A percentile compares a stretch with the other conserved stretches of the same genome.
Evolutionary conservation across 2,329 filamentous ascomycete species (phyloP).

Genomic region (Paecilomyces fulvus): DNA sequence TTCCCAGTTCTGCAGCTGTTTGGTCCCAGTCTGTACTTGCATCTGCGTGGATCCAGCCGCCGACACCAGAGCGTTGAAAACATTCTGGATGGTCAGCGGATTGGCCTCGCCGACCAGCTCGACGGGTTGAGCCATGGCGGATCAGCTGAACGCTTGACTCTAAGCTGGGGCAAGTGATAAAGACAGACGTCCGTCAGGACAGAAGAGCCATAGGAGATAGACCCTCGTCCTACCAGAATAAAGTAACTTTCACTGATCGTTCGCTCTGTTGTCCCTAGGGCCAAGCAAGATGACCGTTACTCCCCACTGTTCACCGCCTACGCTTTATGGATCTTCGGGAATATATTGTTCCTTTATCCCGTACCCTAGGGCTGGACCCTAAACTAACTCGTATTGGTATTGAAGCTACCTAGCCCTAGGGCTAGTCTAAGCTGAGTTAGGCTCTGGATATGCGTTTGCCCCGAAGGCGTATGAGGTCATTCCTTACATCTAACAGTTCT

Average conservation of each 20-base stretch:
- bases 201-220: not conserved
- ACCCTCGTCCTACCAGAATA: not conserved
- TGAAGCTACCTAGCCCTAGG: slow-evolving; percentile 15
- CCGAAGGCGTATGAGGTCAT: not conserved
- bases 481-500: not conserved
- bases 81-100: slow-evolving; percentile 55
- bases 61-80: slow-evolving; percentile 56
- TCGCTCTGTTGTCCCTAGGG: not conserved
- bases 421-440: slow-evolving; percentile 6
- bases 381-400: slow-evolving; percentile 6
- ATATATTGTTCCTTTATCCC: slow-evolving; percentile 13
- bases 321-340: not conserved
- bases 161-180: not conserved
- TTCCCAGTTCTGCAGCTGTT: slow-evolving; percentile 68
- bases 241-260: not conserved
- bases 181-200: not conserved
- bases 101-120: slow-evolving; percentile 77
- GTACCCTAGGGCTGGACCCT: slow-evolving; percentile 25
- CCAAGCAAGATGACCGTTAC: not conserved
- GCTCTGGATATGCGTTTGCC: not conserved
- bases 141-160: slow-evolving; percentile 4
- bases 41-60: slow-evolving; percentile 57
- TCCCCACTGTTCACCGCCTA: not conserved
- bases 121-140: slow-evolving; percentile 59
- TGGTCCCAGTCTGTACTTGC: slow-evolving; percentile 55